phyloP scores from a whole-genome alignment of 1,139 yeast genomes.

The Magnusiomyces suaveolens region DNA sequence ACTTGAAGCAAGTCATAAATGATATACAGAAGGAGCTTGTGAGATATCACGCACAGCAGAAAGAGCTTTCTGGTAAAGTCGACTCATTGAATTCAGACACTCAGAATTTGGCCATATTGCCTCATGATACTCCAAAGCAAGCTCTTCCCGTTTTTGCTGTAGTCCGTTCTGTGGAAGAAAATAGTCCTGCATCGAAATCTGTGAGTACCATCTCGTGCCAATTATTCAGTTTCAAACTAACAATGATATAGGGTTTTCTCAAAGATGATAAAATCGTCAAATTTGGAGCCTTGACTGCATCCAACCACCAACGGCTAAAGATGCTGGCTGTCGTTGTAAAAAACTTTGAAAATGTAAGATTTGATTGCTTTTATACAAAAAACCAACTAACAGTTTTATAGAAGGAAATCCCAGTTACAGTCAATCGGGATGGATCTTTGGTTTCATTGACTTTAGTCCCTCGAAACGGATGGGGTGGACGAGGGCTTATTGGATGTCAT shows the following conservation, averaged over 20 bases:
- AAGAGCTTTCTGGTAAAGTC: conserved; percentile 7
- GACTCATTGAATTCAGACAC: conserved; percentile 11
- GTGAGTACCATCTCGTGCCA: conserved; percentile 22
- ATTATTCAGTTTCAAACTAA: no score
- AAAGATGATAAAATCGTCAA: conserved; percentile 41
- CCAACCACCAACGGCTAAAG: conserved; percentile 42
- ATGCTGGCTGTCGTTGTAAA: conserved; percentile 33
- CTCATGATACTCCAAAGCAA: neutral
- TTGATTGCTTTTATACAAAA: no score
- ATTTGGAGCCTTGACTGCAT: conserved; percentile 47
- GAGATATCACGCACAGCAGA: conserved; percentile 20
- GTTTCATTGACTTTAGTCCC: conserved; percentile 41
- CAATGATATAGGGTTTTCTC: conserved; percentile 31
- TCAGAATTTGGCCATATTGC: conserved; percentile 1
- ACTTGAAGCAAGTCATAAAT: conserved; percentile 44
- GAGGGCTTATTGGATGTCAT: conserved; percentile 67
- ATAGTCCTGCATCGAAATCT: conserved; percentile 25
- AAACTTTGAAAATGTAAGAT: conserved; percentile 13
- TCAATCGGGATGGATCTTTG: conserved; percentile 31
- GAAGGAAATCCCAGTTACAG: conserved; percentile 32
- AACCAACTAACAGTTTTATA: conserved; percentile 16
- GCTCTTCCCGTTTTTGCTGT: conserved; percentile 44
- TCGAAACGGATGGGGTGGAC: conserved; percentile 53
- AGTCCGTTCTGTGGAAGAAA: conserved; percentile 36
- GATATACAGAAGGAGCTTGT: conserved; percentile 40